These are phyloP conservation scores for Dorcoceras hygrometricum DNA, from an alignment of 257 asterid genomes.

Conservation along the genomic window DNA sequence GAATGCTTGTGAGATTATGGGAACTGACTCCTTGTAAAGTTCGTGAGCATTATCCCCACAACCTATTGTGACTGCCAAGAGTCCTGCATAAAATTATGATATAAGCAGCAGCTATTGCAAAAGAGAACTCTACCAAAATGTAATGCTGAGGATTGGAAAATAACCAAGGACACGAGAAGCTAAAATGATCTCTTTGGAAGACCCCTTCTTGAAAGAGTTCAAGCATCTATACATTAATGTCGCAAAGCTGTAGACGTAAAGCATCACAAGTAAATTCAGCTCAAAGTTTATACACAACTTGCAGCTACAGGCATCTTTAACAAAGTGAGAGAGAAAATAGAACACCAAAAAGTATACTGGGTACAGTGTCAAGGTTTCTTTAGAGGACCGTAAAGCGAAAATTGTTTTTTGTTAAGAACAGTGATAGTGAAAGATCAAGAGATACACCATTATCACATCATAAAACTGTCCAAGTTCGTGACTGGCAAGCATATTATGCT, in stretches of 20 bases:
- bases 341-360: background rate
- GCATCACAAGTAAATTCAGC: background rate
- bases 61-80: conserved; percentile 35
- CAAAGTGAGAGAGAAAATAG: background rate
- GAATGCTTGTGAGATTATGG: conserved; percentile 29
- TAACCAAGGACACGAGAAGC: conserved; percentile 36
- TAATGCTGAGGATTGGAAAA: conserved; percentile 11
- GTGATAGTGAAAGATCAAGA: background rate
- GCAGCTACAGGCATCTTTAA: background rate
- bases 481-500: background rate
- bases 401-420: background rate
- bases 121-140: background rate
- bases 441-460: background rate
- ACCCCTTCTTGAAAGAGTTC: conserved; percentile 31
- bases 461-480: background rate
- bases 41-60: conserved; percentile 35
- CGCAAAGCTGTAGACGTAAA: conserved; percentile 30
- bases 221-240: conserved; percentile 31
- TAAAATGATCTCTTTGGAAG: conserved; percentile 34
- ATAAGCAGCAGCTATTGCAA: conserved; percentile 2
- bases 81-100: conserved; percentile 22
- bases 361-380: background rate
- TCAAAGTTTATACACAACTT: background rate
- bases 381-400: background rate
- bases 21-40: conserved; percentile 31